These are phyloP conservation scores for Aristolochia contorta DNA, from an alignment of 164 flowering plant species.

Conservation along the genomic window DNA sequence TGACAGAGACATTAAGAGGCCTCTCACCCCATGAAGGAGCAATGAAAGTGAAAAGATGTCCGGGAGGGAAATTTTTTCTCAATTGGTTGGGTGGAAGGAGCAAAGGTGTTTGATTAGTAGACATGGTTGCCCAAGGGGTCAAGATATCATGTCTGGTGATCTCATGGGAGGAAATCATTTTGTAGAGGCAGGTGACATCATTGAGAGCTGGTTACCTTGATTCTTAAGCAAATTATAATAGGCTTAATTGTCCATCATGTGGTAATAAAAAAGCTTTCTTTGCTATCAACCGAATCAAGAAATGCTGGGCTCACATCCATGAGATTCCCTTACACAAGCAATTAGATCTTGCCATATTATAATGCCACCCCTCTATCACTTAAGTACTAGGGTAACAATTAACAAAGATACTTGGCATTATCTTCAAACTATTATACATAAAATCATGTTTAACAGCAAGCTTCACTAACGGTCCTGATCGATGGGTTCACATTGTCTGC, in stretches of 20 bases:
- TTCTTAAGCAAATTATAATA: constrained; percentile 16
- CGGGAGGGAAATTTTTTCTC: constrained; percentile 5
- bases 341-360: neutral
- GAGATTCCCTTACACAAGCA: constrained; percentile 3
- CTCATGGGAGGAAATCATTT: constrained; percentile 10
- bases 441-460: too few relatives aligned
- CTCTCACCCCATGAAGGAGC: neutral
- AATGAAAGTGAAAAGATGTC: neutral
- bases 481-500: too few relatives aligned
- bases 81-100: constrained; percentile 5
- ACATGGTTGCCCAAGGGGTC: neutral
- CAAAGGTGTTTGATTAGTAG: constrained; percentile 5
- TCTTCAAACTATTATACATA: too few relatives aligned
- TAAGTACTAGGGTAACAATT: neutral
- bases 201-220: constrained; percentile 17
- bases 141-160: constrained; percentile 16
- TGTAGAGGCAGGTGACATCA: constrained; percentile 18
- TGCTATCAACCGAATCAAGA: neutral
- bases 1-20: neutral
- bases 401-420: too few relatives aligned
- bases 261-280: neutral
- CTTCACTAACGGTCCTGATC: too few relatives aligned
- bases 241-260: neutral
- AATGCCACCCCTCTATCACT: neutral
- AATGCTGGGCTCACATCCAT: neutral